Conservation (phyloP, 257 asterid genomes). For the Prunella vulgaris region DNA sequence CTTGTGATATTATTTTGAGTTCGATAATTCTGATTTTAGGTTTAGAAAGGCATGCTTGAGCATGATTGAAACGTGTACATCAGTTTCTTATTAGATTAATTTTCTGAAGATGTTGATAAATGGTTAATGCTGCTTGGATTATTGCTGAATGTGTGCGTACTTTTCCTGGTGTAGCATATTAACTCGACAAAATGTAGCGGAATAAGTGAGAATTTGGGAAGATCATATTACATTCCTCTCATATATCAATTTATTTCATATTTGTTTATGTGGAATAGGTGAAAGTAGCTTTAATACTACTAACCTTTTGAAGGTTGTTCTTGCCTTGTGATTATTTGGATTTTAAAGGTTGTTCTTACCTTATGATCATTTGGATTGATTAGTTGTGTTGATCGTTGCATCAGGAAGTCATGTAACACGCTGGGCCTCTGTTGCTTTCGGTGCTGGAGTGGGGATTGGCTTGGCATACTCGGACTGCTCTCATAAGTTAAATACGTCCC, state of each 20-base stretch:
- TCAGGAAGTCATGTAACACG: constrained; percentile 88
- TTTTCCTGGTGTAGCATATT: neutral
- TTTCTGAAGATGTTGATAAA: neutral
- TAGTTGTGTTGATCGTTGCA: constrained; percentile 17
- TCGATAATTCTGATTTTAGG: neutral
- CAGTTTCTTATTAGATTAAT: neutral
- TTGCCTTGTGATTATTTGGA: no score
- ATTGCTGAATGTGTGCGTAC: neutral
- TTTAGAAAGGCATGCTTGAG: neutral
- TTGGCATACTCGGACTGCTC: constrained; percentile 88
- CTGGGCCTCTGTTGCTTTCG: constrained; percentile 88
- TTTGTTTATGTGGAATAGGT: neutral
- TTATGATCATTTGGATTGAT: constrained; percentile 7
- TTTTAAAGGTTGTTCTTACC: neutral
- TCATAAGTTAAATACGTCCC: constrained; percentile 46
- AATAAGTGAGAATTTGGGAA: neutral
- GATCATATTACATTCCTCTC: neutral
- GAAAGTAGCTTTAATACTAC: neutral
- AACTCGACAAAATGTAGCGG: neutral
- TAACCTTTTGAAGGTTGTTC: no score
- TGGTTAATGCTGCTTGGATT: neutral
- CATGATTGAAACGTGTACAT: constrained; percentile 1
- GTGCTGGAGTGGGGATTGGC: constrained; percentile 85
- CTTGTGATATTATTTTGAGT: neutral
- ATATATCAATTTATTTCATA: neutral